Evolutionary conservation across 1,284 basidiomycete genomes (phyloP).

Genomic region (Cryptococcus hybrid): DNA sequence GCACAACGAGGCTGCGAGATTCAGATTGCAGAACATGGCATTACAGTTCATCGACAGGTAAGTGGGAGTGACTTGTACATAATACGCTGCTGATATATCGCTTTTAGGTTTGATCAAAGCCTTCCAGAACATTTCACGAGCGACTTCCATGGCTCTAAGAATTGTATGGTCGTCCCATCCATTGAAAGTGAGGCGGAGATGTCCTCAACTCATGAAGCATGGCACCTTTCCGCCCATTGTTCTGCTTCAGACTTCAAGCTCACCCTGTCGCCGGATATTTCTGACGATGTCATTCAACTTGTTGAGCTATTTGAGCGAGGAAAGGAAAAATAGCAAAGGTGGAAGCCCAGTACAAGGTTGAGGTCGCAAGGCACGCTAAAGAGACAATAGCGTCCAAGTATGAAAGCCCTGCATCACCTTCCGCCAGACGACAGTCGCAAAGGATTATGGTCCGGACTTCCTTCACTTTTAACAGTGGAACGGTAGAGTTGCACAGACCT

Average conservation of each 20-base stretch:
- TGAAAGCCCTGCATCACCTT: constrained; percentile 16
- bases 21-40: constrained; percentile 66
- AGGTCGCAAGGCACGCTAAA: constrained; percentile 24
- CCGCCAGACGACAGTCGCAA: constrained; percentile 11
- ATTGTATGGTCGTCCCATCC: constrained; percentile 61
- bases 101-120: constrained; percentile 70
- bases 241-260: constrained; percentile 82
- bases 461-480: constrained; percentile 74
- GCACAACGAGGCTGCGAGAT: constrained; percentile 73
- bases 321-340: constrained; percentile 69
- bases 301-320: constrained; percentile 82
- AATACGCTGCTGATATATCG: neutral
- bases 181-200: constrained; percentile 75
- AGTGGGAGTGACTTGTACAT: constrained; percentile 23
- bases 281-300: constrained; percentile 73
- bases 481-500: constrained; percentile 39
- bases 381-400: constrained; percentile 27
- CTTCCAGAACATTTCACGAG: constrained; percentile 67
- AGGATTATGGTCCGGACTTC: constrained; percentile 62
- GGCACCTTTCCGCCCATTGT: constrained; percentile 65
- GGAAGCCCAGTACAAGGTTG: constrained; percentile 49
- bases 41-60: constrained; percentile 81
- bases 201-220: constrained; percentile 57
- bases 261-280: constrained; percentile 77
- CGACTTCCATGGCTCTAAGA: constrained; percentile 66